Evolutionary conservation across 2,329 filamentous ascomycete genomes (phyloP), one percentile per base, ranked within the genome.

Genomic region (Trichoderma gracile): DNA sequence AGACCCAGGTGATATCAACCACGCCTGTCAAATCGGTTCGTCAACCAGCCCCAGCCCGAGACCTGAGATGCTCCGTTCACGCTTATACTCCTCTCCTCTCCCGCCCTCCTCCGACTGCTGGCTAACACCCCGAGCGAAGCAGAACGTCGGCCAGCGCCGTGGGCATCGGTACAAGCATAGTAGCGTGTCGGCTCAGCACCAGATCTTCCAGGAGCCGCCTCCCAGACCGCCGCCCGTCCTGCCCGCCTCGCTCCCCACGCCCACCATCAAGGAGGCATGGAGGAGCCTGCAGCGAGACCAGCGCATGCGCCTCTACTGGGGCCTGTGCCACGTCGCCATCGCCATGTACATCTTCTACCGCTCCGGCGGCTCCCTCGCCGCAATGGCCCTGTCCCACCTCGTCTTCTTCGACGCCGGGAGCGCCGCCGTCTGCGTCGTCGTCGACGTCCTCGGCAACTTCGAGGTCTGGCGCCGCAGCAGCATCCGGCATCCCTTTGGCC

Each of bases 121-220:
- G 21, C 65, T 68, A 33, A 69, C 62, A 46, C 23, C 21, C 42
- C 53, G 42, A 14, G 43, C 25, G 27, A 57, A 38, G 33, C 61
- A 96, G 89, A 94, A 92, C 71, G 87, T 97, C 68, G 93, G 93
- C 68, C 92, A 97, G 77, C 88, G 95, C 69, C 89, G 94, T 67
- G 95, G 95, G 67, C 95, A 99, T 80, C 93, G 95, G 76, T 99
- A 99, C 83, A 97, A 97, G 75, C 94, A 98, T 80, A 96, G 91
- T 75, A 96, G 92, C 75, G 90, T 99, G 64, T 96, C 92, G 21
- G 80, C 86, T 8, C 86, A 89, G 71, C 93, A 98, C 75, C 93
- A 97, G 77, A 96, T 98, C 77, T 97, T 98, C 77, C 91, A 96
- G 71, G 93, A 97, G 75, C 95, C 95, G 7, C 89, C 93, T 0